phyloP scores from a whole-genome alignment of 1,139 yeast species.

The Yamadazyma triangularis region DNA sequence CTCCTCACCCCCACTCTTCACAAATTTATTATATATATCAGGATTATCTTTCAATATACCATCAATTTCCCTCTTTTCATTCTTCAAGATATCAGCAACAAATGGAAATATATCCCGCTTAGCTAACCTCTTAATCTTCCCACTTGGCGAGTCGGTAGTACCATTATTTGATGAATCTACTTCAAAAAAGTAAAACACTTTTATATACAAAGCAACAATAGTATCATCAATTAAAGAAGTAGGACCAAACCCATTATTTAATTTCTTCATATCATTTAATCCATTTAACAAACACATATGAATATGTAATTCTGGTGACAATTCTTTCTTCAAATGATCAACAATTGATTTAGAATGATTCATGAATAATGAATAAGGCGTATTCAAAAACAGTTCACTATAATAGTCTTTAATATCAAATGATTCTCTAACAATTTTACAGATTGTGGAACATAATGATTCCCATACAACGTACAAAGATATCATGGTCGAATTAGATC shows the following conservation, averaged over 20 bases:
- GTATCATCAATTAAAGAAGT: constrained; percentile 77
- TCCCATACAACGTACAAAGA: constrained; percentile 66
- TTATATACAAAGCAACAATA: constrained; percentile 57
- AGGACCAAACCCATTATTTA: constrained; percentile 80
- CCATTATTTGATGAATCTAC: constrained; percentile 2
- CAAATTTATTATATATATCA: constrained; percentile 27
- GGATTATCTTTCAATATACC: constrained; percentile 26
- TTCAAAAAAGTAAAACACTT: constrained; percentile 32
- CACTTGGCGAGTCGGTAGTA: constrained; percentile 25
- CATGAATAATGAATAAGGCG: constrained; percentile 46
- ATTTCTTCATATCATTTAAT: constrained; percentile 59
- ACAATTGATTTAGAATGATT: constrained; percentile 33
- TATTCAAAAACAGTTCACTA: constrained; percentile 50
- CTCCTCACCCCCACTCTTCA: too few relatives aligned
- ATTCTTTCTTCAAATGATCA: constrained; percentile 24
- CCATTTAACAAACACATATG: constrained; percentile 46
- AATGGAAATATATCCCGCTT: constrained; percentile 44
- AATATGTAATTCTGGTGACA: constrained; percentile 18
- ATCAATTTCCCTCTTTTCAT: constrained; percentile 28
- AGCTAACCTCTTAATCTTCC: constrained; percentile 36
- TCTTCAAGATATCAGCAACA: constrained; percentile 31
- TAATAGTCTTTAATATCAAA: constrained; percentile 43
- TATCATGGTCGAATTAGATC: constrained; percentile 73
- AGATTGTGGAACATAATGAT: constrained; percentile 41
- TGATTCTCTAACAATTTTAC: constrained; percentile 46